A percentile compares a stretch with the other conserved stretches of the same genome.
phyloP scores from a whole-genome alignment of 2,329 filamentous ascomycete genomes.

The Alternaria gaisen region DNA sequence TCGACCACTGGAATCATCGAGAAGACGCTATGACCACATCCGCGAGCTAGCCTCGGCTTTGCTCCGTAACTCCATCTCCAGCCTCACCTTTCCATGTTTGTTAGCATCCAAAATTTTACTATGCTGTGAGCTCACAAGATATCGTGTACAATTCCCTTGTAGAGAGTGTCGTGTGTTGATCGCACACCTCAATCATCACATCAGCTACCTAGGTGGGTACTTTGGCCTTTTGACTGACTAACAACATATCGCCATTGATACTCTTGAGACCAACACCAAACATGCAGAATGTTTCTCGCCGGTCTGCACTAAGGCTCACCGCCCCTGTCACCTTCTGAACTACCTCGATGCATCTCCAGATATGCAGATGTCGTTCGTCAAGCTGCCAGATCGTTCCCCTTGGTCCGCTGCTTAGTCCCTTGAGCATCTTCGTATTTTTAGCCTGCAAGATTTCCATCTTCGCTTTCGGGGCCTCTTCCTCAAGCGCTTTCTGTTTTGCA shows the following conservation, averaged over 20 bases:
- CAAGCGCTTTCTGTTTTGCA: not conserved
- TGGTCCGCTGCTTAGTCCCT: constrained; percentile 3
- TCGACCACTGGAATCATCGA: constrained; percentile 20
- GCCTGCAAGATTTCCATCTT: constrained; percentile 1
- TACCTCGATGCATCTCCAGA: constrained; percentile 9
- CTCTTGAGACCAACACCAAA: constrained; percentile 12
- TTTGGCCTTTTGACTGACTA: constrained; percentile 11
- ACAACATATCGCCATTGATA: constrained; percentile 17
- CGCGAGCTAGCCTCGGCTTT: constrained; percentile 21
- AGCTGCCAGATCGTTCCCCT: constrained; percentile 13
- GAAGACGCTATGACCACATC: constrained; percentile 20
- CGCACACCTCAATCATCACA: no score
- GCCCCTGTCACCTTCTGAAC: constrained; percentile 5
- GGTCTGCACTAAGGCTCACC: not conserved
- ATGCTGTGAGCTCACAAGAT: not conserved
- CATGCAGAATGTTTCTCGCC: constrained; percentile 1
- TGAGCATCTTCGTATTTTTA: constrained; percentile 4
- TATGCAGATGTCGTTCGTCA: not conserved
- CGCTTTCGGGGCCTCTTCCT: not conserved
- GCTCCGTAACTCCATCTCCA: constrained; percentile 8
- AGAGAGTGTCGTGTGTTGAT: not conserved
- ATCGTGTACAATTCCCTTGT: not conserved
- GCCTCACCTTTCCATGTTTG: constrained; percentile 3
- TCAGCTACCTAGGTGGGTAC: not conserved
- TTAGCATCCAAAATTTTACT: not conserved